Base-by-base conservation (phyloP, 1,284 basidiomycete species). In the Malassezia restricta region DNA sequence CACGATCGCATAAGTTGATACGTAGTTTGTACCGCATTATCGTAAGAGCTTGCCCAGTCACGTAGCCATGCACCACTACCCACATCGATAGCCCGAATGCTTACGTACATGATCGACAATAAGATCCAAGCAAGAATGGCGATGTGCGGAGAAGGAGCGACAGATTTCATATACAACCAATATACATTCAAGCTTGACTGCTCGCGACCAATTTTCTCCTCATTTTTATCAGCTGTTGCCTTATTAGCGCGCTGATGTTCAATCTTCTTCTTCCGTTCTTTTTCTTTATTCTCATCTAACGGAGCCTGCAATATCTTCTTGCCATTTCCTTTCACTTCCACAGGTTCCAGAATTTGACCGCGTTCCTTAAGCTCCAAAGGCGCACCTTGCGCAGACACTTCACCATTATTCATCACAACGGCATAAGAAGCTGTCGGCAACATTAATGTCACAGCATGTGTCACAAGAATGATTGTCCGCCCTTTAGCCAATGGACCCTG, bases 371-470 rank as follows among this genome's bases (percentile, higher is more conserved):
- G 51, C 33, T 40, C 82, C 49, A 78, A 76, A 17, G 83, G 75
- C 0, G 77, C 78, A 0, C 84, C 84, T 59, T 84, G 80, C 0
- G 80, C 80, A 49, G 84, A 82, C 47, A 86, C 80, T 8, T 81
- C 77, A 61, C 84, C 82, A 15, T 15, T 15, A 4, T 84, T 76
- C 81, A 86, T 82, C 14, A 82, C 79, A 6, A 86, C 78, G 17
- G 84, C 76, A 63, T 84, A 84, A 54, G 81, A 69, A 0, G 83
- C 79, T 1, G 79, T 81, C 0, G 83, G 83, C 17, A 85, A 77
- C 15, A 85, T 82, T 2, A 86, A 77, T 51, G 84, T 81, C 58
- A 89, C 82, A 63, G 90, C 86, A 71, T 92, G 88, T 0, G 87
- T 89, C 33, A 91, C 86, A 5, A 92, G 77, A 51, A 91, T 80